Percentiles rank a stretch among this genome's conserved stretches.
Evolutionary conservation across 441 rosid species (phyloP).

Genomic region (Syzygium syzygioides): DNA sequence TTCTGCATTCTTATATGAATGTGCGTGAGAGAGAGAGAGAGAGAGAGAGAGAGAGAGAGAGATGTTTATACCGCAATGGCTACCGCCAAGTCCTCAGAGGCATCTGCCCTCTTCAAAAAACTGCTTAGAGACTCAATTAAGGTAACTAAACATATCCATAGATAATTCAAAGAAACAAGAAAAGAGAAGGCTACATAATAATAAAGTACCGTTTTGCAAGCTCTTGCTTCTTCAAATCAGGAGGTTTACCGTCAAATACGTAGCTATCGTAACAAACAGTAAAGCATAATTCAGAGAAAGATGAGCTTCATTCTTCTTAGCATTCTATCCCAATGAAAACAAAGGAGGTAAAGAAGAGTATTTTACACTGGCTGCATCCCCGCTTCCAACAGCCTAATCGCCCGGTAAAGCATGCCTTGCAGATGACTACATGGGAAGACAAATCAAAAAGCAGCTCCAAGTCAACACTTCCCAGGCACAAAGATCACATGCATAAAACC

Average conservation of each 20-base stretch:
- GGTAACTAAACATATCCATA: not conserved
- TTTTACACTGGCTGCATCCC: conserved; percentile 87
- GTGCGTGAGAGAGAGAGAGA: too few species aligned
- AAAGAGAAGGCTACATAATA: too few species aligned
- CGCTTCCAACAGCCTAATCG: conserved; percentile 88
- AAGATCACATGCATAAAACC: not conserved
- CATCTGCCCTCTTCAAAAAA: conserved; percentile 81
- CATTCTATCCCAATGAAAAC: too few species aligned
- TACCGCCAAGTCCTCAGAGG: conserved; percentile 58
- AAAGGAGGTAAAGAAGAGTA: too few species aligned
- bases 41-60: not conserved
- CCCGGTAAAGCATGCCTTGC: conserved; percentile 88
- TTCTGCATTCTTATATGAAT: too few species aligned
- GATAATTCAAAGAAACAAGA: not conserved
- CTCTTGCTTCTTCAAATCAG: conserved; percentile 86
- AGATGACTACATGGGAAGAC: conserved; percentile 51
- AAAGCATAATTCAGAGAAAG: too few species aligned
- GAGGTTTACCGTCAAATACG: conserved; percentile 91
- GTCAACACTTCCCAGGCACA: not conserved
- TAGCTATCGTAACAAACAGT: conserved; percentile 24
- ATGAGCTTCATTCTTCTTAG: too few species aligned
- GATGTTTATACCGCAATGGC: conserved; percentile 52
- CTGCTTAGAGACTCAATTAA: conserved; percentile 26
- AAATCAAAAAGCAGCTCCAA: not conserved
- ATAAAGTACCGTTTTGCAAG: conserved; percentile 69